A percentile compares a stretch with the other conserved stretches of the same genome.
phyloP scores from a whole-genome alignment of 345 rosid species.

The Physaria fendleri region DNA sequence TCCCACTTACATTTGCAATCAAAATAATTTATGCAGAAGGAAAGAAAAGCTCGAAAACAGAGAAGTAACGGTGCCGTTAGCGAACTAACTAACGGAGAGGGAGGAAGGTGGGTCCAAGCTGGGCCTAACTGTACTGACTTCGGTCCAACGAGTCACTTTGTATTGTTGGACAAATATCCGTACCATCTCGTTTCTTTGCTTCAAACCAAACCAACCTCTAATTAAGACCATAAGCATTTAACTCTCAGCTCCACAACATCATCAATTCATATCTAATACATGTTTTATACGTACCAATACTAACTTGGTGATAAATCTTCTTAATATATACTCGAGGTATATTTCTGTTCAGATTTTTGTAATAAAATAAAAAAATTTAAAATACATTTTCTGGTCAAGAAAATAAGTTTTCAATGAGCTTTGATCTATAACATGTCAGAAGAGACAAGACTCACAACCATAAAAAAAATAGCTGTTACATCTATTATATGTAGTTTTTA shows the following conservation, averaged over 20 bases:
- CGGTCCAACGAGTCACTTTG: conserved; percentile 24
- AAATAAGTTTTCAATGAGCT: neutral
- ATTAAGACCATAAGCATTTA: neutral
- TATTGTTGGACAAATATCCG: conserved; percentile 24
- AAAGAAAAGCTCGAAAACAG: neutral
- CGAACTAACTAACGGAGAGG: conserved; percentile 3
- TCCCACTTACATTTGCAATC: no score
- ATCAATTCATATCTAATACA: neutral
- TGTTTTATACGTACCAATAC: neutral
- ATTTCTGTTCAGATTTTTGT: no score
- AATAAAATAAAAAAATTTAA: no score
- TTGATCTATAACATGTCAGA: neutral
- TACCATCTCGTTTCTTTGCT: conserved; percentile 13
- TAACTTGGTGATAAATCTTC: neutral
- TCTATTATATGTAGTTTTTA: neutral
- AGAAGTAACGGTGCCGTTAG: conserved; percentile 25
- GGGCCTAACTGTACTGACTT: neutral
- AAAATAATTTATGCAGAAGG: no score
- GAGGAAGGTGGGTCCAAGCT: neutral
- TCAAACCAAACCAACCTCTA: neutral
- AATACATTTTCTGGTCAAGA: no score
- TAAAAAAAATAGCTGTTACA: neutral
- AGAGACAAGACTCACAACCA: neutral
- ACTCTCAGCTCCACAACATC: neutral
- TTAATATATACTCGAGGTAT: no score